Conservation (phyloP, 768 basidiomycete species). For the Trametes meyenii region DNA sequence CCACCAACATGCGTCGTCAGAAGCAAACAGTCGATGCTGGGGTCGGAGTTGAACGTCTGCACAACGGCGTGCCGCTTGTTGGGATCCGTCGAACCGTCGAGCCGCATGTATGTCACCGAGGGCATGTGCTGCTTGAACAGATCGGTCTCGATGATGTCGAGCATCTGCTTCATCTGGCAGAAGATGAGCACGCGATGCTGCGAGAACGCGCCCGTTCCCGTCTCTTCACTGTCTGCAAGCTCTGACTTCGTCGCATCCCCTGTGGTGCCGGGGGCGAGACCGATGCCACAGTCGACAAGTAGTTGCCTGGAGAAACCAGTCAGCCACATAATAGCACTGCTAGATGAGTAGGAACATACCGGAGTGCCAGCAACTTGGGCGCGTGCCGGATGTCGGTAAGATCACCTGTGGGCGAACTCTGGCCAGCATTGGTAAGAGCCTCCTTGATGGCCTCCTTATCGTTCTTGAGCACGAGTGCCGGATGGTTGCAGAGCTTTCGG, state of each 20-base stretch:
- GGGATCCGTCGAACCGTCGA: constrained; percentile 91
- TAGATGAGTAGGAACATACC: constrained; percentile 51
- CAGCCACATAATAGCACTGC: not conserved
- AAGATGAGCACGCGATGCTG: constrained; percentile 99
- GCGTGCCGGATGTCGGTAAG: constrained; percentile 87
- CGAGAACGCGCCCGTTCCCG: constrained; percentile 63
- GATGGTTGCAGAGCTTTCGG: constrained; percentile 97
- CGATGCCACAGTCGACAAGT: constrained; percentile 92
- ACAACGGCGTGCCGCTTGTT: constrained; percentile 96
- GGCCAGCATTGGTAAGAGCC: constrained; percentile 59
- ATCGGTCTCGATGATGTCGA: constrained; percentile 94
- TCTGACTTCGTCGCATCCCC: constrained; percentile 70
- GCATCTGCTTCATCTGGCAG: constrained; percentile 99
- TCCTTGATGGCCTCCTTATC: constrained; percentile 58
- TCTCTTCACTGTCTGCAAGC: constrained; percentile 59
- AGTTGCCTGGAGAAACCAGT: constrained; percentile 68
- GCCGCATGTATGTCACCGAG: constrained; percentile 95
- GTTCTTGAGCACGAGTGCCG: constrained; percentile 83
- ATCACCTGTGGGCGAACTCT: constrained; percentile 41
- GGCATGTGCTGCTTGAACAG: constrained; percentile 93
- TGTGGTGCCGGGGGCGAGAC: constrained; percentile 45
- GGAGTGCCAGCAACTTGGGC: constrained; percentile 89
- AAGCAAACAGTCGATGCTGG: constrained; percentile 94
- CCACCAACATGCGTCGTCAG: constrained; percentile 98
- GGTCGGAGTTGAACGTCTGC: constrained; percentile 97